Conservation (phyloP, 169 alveolate species). For the Ichthyophthirius multifiliis region DNA sequence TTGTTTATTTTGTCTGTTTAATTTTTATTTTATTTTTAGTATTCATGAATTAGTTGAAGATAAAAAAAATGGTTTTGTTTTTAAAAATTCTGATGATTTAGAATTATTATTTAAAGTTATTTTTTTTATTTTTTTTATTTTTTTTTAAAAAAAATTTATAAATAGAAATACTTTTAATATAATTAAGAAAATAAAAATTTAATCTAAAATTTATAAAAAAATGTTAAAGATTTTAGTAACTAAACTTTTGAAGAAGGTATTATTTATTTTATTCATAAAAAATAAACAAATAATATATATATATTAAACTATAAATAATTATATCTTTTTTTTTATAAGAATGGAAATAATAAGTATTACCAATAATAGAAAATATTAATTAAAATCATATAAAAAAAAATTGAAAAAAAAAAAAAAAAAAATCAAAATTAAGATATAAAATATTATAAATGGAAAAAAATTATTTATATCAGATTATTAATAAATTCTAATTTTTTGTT, state of each 20-base stretch:
- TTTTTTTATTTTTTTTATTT: too few relatives aligned
- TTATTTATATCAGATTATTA: too few relatives aligned
- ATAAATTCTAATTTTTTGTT: too few relatives aligned
- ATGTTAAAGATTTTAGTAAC: not conserved
- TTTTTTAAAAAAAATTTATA: not conserved
- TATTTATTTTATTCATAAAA: too few relatives aligned
- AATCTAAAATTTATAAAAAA: not conserved
- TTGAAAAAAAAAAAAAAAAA: too few relatives aligned
- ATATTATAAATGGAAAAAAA: too few relatives aligned
- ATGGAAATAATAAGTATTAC: not conserved
- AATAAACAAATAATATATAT: not conserved
- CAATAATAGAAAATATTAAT: not conserved
- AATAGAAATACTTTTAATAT: not conserved
- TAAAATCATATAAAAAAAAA: not conserved
- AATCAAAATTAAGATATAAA: too few relatives aligned
- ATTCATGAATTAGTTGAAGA: slow-evolving; percentile 7
- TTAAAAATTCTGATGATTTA: not conserved
- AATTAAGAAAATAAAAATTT: not conserved
- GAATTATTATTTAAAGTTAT: not conserved
- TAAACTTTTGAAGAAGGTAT: not conserved
- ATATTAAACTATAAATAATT: too few relatives aligned
- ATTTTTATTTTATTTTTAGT: not conserved
- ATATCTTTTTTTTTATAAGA: not conserved
- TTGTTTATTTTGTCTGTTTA: too few relatives aligned
- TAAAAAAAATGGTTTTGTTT: not conserved